These are phyloP conservation scores for Dactylonectria estremocensis DNA, from an alignment of 2,329 filamentous ascomycete genomes.

Conservation along the genomic window DNA sequence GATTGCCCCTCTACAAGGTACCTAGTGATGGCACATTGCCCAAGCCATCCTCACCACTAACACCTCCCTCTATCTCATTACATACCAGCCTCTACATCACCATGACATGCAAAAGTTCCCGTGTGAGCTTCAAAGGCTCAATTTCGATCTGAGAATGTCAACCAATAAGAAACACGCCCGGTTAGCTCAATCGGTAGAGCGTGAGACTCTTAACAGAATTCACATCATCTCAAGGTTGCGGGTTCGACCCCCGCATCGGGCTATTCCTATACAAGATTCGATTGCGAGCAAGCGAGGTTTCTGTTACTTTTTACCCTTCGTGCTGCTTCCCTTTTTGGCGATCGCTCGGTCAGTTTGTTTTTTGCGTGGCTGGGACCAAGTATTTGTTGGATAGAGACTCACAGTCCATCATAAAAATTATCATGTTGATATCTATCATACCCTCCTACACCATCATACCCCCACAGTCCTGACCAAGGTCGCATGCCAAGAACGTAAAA, in stretches of 20 bases:
- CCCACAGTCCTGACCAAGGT: conserved; percentile 1
- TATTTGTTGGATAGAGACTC: background rate
- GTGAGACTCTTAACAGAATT: conserved; percentile 72
- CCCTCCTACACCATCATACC: conserved; percentile 18
- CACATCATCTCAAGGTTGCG: conserved; percentile 68
- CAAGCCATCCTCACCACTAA: too few species aligned
- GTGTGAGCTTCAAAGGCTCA: background rate
- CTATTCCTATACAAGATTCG: conserved; percentile 37
- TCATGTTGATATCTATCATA: conserved; percentile 11
- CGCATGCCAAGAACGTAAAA: conserved; percentile 10
- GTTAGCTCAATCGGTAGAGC: conserved; percentile 67
- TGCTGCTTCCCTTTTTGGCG: background rate
- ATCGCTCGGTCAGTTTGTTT: background rate
- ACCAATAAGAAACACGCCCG: conserved; percentile 40
- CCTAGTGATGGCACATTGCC: too few species aligned
- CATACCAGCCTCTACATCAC: background rate
- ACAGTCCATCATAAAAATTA: background rate
- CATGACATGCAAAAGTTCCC: background rate
- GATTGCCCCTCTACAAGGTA: too few species aligned
- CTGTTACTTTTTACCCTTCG: background rate
- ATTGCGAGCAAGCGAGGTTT: conserved; percentile 13
- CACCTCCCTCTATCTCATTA: too few species aligned
- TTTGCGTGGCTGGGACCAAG: background rate
- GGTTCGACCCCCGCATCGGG: conserved; percentile 65
- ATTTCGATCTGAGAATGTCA: background rate